Conservation (phyloP, 768 basidiomycete species). For the Mycena rosella region DNA sequence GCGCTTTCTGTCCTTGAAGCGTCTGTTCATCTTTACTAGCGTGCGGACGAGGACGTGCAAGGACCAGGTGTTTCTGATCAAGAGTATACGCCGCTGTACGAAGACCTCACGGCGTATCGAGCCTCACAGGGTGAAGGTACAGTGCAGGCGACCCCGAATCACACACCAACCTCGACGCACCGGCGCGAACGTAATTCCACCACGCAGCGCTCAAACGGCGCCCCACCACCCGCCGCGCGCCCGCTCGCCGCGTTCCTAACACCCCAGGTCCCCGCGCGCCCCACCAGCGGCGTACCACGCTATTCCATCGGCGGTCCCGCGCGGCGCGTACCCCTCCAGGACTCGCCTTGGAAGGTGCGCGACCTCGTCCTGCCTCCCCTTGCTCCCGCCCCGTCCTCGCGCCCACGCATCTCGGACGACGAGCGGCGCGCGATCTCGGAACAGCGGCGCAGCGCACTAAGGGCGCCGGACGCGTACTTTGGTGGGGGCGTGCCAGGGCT, state of each 20-base stretch:
- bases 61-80: too few species aligned
- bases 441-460: constrained; percentile 40
- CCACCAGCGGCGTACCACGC: constrained; percentile 3
- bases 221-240: constrained; percentile 9
- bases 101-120: too few species aligned
- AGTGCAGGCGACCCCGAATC: too few species aligned
- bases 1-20: too few species aligned
- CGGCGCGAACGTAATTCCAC: too few species aligned
- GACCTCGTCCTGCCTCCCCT: constrained; percentile 51
- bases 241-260: constrained; percentile 31
- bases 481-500: constrained; percentile 29
- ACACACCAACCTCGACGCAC: too few species aligned
- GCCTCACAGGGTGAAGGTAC: too few species aligned
- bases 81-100: too few species aligned
- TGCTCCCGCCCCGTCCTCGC: constrained; percentile 51
- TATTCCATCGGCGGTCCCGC: constrained; percentile 31
- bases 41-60: too few species aligned
- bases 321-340: constrained; percentile 27
- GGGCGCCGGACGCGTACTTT: constrained; percentile 33
- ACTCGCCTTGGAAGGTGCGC: constrained; percentile 37
- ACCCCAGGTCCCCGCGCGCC: constrained; percentile 24
- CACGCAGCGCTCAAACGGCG: too few species aligned
- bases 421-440: constrained; percentile 40
- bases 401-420: constrained; percentile 38
- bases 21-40: too few species aligned